Evolutionary conservation across 2,329 filamentous ascomycete species (phyloP).

Genomic region (Monosporascus sp.): DNA sequence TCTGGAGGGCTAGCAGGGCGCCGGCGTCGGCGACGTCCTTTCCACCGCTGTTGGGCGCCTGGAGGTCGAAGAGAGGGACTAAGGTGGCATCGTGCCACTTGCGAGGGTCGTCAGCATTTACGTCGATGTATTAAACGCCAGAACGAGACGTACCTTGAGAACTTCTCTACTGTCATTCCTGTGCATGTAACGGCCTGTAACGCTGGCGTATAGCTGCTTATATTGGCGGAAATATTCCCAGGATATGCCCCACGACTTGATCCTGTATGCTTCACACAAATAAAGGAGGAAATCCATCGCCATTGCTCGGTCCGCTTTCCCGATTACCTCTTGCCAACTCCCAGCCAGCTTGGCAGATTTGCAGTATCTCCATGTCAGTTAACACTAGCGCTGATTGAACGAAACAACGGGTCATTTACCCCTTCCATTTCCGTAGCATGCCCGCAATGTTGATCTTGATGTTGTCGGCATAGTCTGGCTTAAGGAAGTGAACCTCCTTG

Average conservation of each 20-base stretch:
- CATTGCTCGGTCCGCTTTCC: slow-evolving; percentile 7
- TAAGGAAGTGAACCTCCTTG: slow-evolving; percentile 11
- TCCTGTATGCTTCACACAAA: slow-evolving; percentile 10
- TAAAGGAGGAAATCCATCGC: slow-evolving; percentile 12
- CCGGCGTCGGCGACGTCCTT: slow-evolving; percentile 19
- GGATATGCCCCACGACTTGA: slow-evolving; percentile 6
- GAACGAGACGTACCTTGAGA: slow-evolving; percentile 1
- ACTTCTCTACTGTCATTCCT: slow-evolving; percentile 10
- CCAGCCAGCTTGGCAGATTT: slow-evolving; percentile 3
- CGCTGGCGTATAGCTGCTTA: slow-evolving; percentile 9
- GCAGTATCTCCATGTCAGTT: slow-evolving; percentile 10
- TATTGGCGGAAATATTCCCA: slow-evolving; percentile 10
- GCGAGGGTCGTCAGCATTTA: too few species aligned
- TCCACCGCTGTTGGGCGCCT: slow-evolving; percentile 15
- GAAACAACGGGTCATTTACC: not conserved
- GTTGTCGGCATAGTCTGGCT: slow-evolving; percentile 11
- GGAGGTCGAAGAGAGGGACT: slow-evolving; percentile 17
- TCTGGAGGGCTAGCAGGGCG: slow-evolving; percentile 17
- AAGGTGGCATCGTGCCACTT: slow-evolving; percentile 17
- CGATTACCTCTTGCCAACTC: slow-evolving; percentile 7
- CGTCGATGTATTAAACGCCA: not conserved
- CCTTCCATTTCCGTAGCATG: slow-evolving; percentile 17
- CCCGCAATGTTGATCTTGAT: slow-evolving; percentile 17
- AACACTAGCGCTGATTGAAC: slow-evolving; percentile 1
- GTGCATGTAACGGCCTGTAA: slow-evolving; percentile 7